Conservation (phyloP, 2,329 filamentous ascomycete species). For the Rhynchosporium graminicola region DNA sequence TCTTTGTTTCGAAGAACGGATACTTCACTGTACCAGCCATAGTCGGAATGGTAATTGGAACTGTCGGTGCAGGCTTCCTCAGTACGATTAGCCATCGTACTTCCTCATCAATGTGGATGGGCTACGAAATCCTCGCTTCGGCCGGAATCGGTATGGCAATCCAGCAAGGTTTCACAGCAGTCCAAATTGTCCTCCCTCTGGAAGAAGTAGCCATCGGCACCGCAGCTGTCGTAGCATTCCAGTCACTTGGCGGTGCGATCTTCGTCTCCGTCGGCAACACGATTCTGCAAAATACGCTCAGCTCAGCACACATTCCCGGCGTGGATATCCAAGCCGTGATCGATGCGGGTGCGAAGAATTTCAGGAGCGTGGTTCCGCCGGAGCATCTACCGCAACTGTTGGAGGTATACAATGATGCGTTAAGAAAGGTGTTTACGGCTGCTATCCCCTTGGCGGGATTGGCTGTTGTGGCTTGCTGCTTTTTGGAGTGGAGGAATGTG, state of each 20-base stretch:
- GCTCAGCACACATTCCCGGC: conserved; percentile 28
- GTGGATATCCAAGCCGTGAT: conserved; percentile 36
- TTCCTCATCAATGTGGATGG: conserved; percentile 50
- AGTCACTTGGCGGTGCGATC: conserved; percentile 48
- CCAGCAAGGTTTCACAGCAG: conserved; percentile 37
- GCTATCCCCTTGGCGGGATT: conserved; percentile 50
- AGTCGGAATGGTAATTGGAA: conserved; percentile 23
- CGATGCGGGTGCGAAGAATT: conserved; percentile 44
- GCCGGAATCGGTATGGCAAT: conserved; percentile 37
- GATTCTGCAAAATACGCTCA: conserved; percentile 44
- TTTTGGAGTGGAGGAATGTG: conserved; percentile 51
- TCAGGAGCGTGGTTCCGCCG: conserved; percentile 47
- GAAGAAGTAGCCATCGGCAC: conserved; percentile 47
- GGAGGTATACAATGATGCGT: conserved; percentile 53
- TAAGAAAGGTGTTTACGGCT: conserved; percentile 56
- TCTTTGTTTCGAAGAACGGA: conserved; percentile 38
- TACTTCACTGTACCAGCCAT: conserved; percentile 38
- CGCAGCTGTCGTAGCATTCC: conserved; percentile 45
- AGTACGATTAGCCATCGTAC: conserved; percentile 42
- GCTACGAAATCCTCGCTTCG: conserved; percentile 42
- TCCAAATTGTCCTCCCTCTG: conserved; percentile 37
- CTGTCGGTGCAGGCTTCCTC: conserved; percentile 32
- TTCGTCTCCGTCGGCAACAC: conserved; percentile 51
- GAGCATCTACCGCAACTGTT: conserved; percentile 49
- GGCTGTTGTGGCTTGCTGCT: conserved; percentile 50